Evolutionary conservation across 371 early-diverging fungal species (phyloP).

Genomic region (Umbelopsis sp.): DNA sequence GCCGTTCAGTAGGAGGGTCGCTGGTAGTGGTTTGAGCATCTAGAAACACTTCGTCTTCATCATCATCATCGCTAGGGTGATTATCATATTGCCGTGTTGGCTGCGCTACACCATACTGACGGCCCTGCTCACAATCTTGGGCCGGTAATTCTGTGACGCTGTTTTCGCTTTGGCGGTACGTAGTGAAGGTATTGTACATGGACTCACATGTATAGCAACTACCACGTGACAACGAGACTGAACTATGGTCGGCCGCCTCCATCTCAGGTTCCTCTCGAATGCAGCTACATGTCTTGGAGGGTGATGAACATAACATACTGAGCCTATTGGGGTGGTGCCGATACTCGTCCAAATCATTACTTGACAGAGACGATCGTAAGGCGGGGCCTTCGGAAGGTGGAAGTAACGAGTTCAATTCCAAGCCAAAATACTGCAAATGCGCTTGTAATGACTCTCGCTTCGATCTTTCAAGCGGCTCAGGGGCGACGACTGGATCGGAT

Average conservation of each 20-base stretch:
- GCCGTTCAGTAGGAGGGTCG: constrained; percentile 26
- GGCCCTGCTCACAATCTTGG: neutral
- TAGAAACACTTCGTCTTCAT: constrained; percentile 32
- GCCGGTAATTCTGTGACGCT: neutral
- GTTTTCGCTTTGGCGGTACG: neutral
- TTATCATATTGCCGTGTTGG: neutral
- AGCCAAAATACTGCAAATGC: constrained; percentile 6
- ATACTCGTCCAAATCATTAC: neutral
- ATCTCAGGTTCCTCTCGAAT: constrained; percentile 1
- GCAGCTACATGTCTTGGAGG: neutral
- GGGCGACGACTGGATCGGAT: neutral
- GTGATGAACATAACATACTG: neutral
- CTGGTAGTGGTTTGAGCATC: constrained; percentile 29
- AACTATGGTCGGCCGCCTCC: neutral
- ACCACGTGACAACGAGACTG: neutral
- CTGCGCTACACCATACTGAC: neutral
- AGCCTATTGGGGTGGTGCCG: neutral
- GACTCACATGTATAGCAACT: constrained; percentile 10
- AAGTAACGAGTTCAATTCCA: neutral
- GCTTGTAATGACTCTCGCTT: constrained; percentile 8
- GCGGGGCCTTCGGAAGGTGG: neutral
- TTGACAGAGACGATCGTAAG: neutral
- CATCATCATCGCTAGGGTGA: constrained; percentile 22
- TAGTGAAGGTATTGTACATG: constrained; percentile 10
- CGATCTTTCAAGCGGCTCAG: constrained; percentile 1